These are phyloP conservation scores for Aspergillus tubingensis DNA, from an alignment of 2,329 filamentous ascomycete species.

Conservation along the genomic window DNA sequence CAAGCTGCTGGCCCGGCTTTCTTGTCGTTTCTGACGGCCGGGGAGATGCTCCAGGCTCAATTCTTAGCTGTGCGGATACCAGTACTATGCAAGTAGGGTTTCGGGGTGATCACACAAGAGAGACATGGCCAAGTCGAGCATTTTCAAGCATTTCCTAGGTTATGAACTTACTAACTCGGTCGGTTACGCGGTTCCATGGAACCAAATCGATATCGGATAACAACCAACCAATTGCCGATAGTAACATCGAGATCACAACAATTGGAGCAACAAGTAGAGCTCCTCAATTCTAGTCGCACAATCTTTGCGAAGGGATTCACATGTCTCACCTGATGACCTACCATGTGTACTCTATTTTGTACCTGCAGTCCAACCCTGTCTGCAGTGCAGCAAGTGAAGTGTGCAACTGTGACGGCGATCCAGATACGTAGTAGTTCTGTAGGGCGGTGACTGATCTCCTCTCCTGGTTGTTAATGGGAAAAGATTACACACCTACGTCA, in stretches of 20 bases:
- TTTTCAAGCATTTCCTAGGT: neutral
- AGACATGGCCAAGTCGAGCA: neutral
- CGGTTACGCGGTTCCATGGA: neutral
- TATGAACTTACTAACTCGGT: neutral
- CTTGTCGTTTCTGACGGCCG: neutral
- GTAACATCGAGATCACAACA: neutral
- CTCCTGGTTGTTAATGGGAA: too few relatives aligned
- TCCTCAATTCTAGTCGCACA: neutral
- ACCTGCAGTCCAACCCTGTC: slow-evolving; percentile 3
- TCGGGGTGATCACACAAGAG: neutral
- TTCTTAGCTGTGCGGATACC: neutral
- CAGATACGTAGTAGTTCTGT: neutral
- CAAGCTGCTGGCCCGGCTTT: too few relatives aligned
- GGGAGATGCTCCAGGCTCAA: neutral
- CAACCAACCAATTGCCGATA: neutral
- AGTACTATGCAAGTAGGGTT: neutral
- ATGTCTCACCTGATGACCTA: neutral
- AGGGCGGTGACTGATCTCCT: neutral
- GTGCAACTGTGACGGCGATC: neutral
- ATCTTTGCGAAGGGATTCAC: neutral
- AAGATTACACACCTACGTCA: neutral
- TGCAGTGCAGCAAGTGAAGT: neutral
- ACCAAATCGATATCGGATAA: neutral
- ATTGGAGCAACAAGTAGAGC: neutral
- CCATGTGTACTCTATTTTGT: neutral